These are phyloP conservation scores for Rhytidiadelphus loreus DNA, from an alignment of 225 moss, liverwort and hornwort species.

Conservation along the genomic window DNA sequence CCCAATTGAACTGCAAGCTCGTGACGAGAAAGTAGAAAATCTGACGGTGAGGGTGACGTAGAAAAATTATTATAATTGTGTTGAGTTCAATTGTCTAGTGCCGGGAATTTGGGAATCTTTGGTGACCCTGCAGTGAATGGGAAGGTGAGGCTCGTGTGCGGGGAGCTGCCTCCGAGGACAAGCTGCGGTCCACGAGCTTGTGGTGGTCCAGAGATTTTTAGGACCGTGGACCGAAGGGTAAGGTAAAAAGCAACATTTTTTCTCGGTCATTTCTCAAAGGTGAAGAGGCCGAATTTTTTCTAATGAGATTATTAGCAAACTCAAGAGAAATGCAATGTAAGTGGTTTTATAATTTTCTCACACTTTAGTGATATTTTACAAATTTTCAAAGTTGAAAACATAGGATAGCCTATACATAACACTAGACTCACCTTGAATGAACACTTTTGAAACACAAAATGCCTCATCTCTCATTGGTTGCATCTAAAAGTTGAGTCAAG, in stretches of 20 bases:
- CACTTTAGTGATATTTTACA: background rate
- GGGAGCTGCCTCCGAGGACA: background rate
- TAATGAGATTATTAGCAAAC: background rate
- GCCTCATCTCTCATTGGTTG: background rate
- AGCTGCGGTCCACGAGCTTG: background rate
- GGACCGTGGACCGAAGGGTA: background rate
- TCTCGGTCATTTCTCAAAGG: no score
- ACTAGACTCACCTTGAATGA: background rate
- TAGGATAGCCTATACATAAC: background rate
- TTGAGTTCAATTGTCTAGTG: background rate
- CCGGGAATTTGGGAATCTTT: background rate
- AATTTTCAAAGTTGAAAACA: background rate
- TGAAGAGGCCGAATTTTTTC: background rate
- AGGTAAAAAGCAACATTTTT: background rate
- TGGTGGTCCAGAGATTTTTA: background rate
- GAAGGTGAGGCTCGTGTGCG: background rate
- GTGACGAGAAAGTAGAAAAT: background rate
- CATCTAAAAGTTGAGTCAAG: background rate
- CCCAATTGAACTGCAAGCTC: background rate
- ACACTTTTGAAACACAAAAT: background rate
- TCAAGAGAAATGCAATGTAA: background rate
- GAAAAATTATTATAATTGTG: background rate
- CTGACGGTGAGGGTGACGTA: background rate
- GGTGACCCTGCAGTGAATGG: background rate
- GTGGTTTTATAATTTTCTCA: accelerated